Percentiles rank a stretch among this genome's conserved stretches.
These are phyloP conservation scores for Dictyostelium intermedium DNA, from an alignment of 78 protist species.

Conservation along the genomic window DNA sequence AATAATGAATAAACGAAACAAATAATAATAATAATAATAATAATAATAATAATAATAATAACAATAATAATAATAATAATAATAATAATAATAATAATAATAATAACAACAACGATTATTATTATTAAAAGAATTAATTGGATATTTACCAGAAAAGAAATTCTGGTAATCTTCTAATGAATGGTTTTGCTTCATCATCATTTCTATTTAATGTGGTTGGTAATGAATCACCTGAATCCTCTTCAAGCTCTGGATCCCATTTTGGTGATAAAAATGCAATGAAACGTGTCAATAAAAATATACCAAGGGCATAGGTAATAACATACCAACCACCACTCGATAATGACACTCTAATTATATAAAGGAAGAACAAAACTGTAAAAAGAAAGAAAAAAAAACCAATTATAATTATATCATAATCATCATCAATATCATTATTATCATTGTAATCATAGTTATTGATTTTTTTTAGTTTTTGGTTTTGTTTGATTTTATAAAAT, in stretches of 20 bases:
- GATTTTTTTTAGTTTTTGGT: background rate
- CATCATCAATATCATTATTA: background rate
- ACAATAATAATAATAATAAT: too few relatives aligned
- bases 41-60: background rate
- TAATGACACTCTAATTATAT: constrained; percentile 35
- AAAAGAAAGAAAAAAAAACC: too few relatives aligned
- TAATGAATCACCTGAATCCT: constrained; percentile 70
- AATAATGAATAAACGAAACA: too few relatives aligned
- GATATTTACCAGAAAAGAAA: constrained; percentile 92
- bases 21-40: background rate
- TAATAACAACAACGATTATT: too few relatives aligned
- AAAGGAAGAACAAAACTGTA: constrained; percentile 54
- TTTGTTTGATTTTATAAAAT: background rate
- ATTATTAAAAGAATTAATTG: background rate
- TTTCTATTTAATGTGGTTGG: constrained; percentile 79
- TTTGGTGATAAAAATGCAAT: constrained; percentile 93
- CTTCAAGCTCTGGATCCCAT: constrained; percentile 88
- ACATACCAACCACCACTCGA: constrained; percentile 89
- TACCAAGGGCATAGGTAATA: constrained; percentile 94
- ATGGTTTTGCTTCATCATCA: constrained; percentile 94
- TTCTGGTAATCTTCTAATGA: constrained; percentile 92
- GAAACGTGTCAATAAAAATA: constrained; percentile 91
- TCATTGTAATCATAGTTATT: background rate
- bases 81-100: too few relatives aligned
- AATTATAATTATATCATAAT: background rate